Percentiles rank a stretch among this genome's conserved stretches.
These are phyloP conservation scores for Uronychia binucleata DNA, from an alignment of 73 alveolate genomes.

Conservation along the genomic window DNA sequence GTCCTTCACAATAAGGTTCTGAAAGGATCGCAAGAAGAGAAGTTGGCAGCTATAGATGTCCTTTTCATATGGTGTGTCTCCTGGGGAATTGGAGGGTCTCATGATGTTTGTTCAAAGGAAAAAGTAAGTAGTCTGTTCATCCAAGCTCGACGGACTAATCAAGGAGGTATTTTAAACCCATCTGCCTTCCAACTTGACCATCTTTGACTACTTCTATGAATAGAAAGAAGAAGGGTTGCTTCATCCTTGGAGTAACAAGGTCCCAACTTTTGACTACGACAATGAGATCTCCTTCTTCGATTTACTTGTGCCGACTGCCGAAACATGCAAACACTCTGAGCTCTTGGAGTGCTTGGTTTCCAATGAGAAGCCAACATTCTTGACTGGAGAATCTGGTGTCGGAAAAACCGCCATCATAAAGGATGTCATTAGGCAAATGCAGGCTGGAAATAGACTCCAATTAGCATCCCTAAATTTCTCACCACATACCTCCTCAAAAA, in stretches of 20 bases:
- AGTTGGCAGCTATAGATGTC: constrained; percentile 42
- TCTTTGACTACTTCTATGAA: constrained; percentile 87
- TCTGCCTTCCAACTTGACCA: constrained; percentile 79
- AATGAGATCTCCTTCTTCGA: constrained; percentile 76
- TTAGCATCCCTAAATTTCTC: constrained; percentile 95
- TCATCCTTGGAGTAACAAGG: constrained; percentile 59
- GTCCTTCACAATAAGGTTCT: constrained; percentile 49
- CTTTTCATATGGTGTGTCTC: constrained; percentile 57
- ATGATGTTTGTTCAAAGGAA: constrained; percentile 26
- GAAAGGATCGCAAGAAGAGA: constrained; percentile 65
- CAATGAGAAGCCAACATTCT: constrained; percentile 89
- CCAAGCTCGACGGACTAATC: constrained; percentile 51
- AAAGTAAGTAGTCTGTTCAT: background rate
- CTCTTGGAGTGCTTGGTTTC: constrained; percentile 76
- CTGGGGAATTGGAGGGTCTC: constrained; percentile 77
- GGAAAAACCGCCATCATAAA: constrained; percentile 94
- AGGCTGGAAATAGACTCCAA: constrained; percentile 79
- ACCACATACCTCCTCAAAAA: constrained; percentile 97
- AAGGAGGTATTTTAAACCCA: constrained; percentile 68
- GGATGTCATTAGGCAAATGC: constrained; percentile 63
- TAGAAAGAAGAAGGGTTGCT: constrained; percentile 61
- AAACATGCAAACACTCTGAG: constrained; percentile 92
- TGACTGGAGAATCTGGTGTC: constrained; percentile 97
- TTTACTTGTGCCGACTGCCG: constrained; percentile 96
- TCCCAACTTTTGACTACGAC: constrained; percentile 46